Conservation (phyloP, 2,329 filamentous ascomycete species). For the Chaetomium strumarium region DNA sequence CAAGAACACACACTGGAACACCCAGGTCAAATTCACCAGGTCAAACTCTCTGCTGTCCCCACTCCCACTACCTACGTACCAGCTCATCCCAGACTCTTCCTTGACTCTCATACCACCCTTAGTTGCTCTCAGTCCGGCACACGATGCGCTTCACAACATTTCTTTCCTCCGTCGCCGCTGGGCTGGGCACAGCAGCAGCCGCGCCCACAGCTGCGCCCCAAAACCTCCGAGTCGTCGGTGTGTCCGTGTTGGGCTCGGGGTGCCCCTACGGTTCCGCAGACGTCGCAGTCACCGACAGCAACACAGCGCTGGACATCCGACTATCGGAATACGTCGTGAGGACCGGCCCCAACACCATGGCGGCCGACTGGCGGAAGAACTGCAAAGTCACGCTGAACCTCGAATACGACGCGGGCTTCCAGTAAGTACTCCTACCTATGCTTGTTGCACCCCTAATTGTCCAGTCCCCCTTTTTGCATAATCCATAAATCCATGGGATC, state of each 20-base stretch:
- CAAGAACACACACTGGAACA: neutral
- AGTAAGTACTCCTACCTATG: too few species aligned
- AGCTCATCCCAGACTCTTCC: neutral
- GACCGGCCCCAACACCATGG: conserved; percentile 9
- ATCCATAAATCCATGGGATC: too few species aligned
- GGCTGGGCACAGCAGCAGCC: neutral
- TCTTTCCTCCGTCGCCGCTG: neutral
- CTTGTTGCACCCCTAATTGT: too few species aligned
- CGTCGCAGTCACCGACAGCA: conserved; percentile 4
- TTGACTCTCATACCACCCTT: neutral
- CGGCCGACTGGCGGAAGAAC: conserved; percentile 18
- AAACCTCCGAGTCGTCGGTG: conserved; percentile 4
- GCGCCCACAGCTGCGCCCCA: conserved; percentile 2
- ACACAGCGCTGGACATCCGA: conserved; percentile 14
- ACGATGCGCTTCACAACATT: neutral
- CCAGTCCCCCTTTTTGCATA: too few species aligned
- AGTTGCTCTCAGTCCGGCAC: neutral
- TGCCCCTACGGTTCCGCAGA: conserved; percentile 10
- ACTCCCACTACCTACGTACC: neutral
- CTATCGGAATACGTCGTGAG: conserved; percentile 15
- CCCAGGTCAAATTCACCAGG: neutral
- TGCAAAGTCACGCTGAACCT: conserved; percentile 21
- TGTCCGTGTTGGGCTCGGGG: conserved; percentile 5
- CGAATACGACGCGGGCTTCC: conserved; percentile 18
- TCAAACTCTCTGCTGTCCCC: neutral